These are phyloP conservation scores for Fusarium citri DNA, from an alignment of 2,329 filamentous ascomycete genomes.

Conservation along the genomic window DNA sequence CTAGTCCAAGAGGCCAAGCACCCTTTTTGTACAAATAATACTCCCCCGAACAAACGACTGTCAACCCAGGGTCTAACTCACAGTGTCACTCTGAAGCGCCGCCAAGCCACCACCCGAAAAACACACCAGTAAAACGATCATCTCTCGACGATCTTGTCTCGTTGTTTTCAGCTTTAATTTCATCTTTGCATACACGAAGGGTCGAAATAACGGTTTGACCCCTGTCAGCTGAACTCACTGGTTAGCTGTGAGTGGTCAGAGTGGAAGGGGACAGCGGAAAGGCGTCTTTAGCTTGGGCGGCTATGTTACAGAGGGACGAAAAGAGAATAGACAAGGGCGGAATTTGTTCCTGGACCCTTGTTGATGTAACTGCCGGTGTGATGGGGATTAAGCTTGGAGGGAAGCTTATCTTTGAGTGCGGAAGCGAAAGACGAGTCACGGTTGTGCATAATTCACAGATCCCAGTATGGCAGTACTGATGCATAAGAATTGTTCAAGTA, in stretches of 20 bases:
- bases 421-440: background rate
- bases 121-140: background rate
- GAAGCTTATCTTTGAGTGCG: slow-evolving; percentile 16
- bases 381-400: slow-evolving; percentile 17
- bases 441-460: background rate
- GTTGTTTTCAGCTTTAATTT: slow-evolving; percentile 7
- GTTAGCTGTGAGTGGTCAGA: slow-evolving; percentile 13
- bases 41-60: background rate
- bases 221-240: slow-evolving; percentile 34
- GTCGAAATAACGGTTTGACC: background rate
- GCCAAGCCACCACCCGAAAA: background rate
- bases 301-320: slow-evolving; percentile 6
- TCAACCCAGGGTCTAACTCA: background rate
- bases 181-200: slow-evolving; percentile 9
- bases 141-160: background rate
- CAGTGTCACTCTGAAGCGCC: background rate
- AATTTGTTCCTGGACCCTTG: background rate
- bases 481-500: background rate
- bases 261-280: background rate
- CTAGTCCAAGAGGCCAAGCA: background rate
- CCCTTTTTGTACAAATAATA: background rate
- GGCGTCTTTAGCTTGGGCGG: slow-evolving; percentile 25
- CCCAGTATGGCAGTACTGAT: background rate
- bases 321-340: background rate
- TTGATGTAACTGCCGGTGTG: slow-evolving; percentile 4